Base-by-base conservation (phyloP, 495 filamentous ascomycete genomes). In the Podospora appendiculata region DNA sequence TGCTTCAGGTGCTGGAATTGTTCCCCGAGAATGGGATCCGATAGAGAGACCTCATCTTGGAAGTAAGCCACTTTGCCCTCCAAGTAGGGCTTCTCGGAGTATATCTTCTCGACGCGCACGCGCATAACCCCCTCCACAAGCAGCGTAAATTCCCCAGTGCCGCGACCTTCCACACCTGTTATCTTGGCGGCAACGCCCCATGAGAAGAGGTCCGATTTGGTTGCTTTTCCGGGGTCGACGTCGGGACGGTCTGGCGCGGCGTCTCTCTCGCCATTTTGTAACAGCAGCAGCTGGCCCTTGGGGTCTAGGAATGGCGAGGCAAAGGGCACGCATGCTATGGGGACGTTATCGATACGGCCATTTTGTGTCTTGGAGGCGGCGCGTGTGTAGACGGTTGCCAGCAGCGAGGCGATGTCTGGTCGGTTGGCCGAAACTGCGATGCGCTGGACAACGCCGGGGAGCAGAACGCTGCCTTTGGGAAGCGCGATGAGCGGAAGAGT, bases 51-150 rank as follows among this genome's bases (percentile, higher is more conserved):
- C 47, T 76, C 76, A 55, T 88, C 82, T 58, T 84, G 73, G 43
- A 78, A 62, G 48, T 71, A 65, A 16, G 64, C 58, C 1, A 94
- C 82, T 55, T 81, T 84, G 11, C 81, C 92, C 67, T 95, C 90
- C 54, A 96, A 87, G 64, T 84, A 97, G 3, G 89, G 87, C 45
- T 84, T 82, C 48, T 94, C 87, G 58, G 87, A 83, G 32, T 81
- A 72, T 43, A 95, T 67, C 58, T 84, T 85, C 45, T 86, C 85
- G 9, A 96, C 70, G 45, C 79, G 78, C 45, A 97, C 84, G 35
- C 94, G 78, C 48, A 82, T 80, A 13, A 89, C 67, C 17, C 94
- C 94, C 60, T 96, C 89, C 9, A 99, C 88, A 2, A 96, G 73
- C 47, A 99, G 63, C 46, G 82, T 83, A 33, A 91, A 80, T 59